Evolutionary conservation across 1,284 basidiomycete genomes (phyloP), one percentile per base, ranked within the genome.

Genomic region (Melanopsichium pennsylvanicum): DNA sequence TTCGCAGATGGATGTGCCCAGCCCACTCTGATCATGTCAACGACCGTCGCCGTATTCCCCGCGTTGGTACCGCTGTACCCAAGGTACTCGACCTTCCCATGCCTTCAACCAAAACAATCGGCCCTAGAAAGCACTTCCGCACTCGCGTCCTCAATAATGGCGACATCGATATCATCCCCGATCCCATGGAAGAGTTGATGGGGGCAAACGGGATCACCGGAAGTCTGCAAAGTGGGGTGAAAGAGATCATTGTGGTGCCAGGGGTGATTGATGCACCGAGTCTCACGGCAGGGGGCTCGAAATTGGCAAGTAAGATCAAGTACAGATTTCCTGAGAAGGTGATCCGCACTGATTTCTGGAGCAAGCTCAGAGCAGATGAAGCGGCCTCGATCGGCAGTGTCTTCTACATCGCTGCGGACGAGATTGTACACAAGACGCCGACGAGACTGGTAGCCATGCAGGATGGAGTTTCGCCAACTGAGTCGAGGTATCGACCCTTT

Each of bases 1-100:
- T 87, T 67, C 89, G 89, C 83, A 96, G 94, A 82, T 99, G 96
- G 95, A 97, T 95, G 92, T 99, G 95, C 82, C 96, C 96, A 2
- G 92, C 93, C 75, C 95, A 98, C 80, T 88, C 88, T 23, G 91
- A 95, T 61, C 88, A 88, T 63, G 85, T 90, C 55, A 81, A 90
- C 62, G 75, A 74, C 25, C 54, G 73, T 50, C 37, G 54, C n/a
- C 47, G 72, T 23, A 46, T 81, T 13, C 69, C 72, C 33, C 66
- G 72, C 11, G 49, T 52, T 39, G 58, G 55, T 39, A 27, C 59
- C 7, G 39, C 60, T 43, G 46, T 56, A 3, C 67, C 67, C 29
- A 60, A 62, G 31, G 56, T 51, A 12, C 26, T 78, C 23, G 63
- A 62, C 26, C 45, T 70, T 22, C 70, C 71, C 4, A 39, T 72